These are phyloP conservation scores for Globisporangium lucens DNA, from an alignment of 352 stramenopile genomes.

Conservation along the genomic window DNA sequence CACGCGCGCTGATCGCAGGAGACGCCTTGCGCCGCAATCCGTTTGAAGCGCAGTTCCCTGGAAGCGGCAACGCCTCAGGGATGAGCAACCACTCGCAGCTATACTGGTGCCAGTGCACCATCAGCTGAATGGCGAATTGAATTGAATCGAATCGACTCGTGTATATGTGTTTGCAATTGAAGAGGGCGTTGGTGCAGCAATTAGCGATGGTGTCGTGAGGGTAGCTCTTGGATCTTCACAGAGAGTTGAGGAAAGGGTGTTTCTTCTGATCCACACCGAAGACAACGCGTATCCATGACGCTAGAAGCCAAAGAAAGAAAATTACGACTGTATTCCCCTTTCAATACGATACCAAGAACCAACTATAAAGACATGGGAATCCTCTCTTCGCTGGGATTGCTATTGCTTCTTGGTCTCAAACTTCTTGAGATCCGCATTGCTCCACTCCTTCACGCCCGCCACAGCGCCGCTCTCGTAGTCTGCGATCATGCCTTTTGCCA, in stretches of 20 bases:
- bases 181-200: background rate
- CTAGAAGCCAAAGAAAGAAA: background rate
- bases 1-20: conserved; percentile 22
- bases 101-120: conserved; percentile 65
- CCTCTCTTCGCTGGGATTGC: too few relatives aligned
- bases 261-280: background rate
- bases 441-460: conserved; percentile 44
- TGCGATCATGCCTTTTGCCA: conserved; percentile 65
- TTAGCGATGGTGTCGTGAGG: background rate
- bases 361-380: too few relatives aligned
- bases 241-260: background rate
- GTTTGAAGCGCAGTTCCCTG: conserved; percentile 29
- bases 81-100: conserved; percentile 18
- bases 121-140: conserved; percentile 32
- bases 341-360: background rate
- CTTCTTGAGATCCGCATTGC: conserved; percentile 50
- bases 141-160: background rate
- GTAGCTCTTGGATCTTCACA: background rate
- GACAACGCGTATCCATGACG: background rate
- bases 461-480: conserved; percentile 52
- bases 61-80: background rate
- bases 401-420: conserved; percentile 25
- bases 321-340: background rate
- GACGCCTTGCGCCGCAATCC: conserved; percentile 31
- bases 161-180: background rate